Percentiles rank a stretch among this genome's conserved stretches.
These are phyloP conservation scores for Penicillium maclennaniae DNA, from an alignment of 495 filamentous ascomycete genomes.

Conservation along the genomic window DNA sequence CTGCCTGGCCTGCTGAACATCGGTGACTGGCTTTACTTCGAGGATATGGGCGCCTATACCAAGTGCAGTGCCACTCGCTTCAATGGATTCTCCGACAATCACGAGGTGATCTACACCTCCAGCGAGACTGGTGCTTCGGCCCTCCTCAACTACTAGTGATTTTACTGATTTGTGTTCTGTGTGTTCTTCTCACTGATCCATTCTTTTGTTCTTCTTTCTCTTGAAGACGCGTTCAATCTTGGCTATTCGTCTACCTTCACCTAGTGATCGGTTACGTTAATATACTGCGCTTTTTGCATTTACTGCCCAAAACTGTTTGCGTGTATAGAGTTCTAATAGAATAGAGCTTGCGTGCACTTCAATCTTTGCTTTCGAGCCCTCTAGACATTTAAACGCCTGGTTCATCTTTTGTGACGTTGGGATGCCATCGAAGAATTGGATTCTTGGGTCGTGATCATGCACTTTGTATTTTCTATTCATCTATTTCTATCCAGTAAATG, in stretches of 20 bases:
- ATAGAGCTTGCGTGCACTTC: conserved; percentile 2
- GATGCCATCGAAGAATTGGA: neutral
- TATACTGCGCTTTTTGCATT: neutral
- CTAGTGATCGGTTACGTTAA: neutral
- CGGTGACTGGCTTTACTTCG: conserved; percentile 97
- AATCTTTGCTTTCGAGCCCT: neutral
- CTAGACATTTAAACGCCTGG: neutral
- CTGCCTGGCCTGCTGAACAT: conserved; percentile 74
- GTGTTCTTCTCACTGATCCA: neutral
- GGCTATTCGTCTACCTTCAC: neutral
- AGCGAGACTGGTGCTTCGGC: conserved; percentile 85
- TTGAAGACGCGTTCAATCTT: neutral
- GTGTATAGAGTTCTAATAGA: neutral
- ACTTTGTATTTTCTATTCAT: neutral
- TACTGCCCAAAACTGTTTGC: neutral
- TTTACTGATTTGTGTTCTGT: neutral
- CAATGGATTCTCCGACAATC: conserved; percentile 94
- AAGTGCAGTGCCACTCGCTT: conserved; percentile 95
- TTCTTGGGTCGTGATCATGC: neutral
- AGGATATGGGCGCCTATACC: conserved; percentile 98
- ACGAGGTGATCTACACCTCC: conserved; percentile 89
- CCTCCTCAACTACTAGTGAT: conserved; percentile 54
- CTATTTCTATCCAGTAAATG: neutral
- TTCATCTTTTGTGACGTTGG: neutral
- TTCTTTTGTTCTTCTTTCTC: neutral